These are phyloP conservation scores for Mycosarcoma maydis DNA, from an alignment of 1,284 basidiomycete genomes.

Conservation along the genomic window DNA sequence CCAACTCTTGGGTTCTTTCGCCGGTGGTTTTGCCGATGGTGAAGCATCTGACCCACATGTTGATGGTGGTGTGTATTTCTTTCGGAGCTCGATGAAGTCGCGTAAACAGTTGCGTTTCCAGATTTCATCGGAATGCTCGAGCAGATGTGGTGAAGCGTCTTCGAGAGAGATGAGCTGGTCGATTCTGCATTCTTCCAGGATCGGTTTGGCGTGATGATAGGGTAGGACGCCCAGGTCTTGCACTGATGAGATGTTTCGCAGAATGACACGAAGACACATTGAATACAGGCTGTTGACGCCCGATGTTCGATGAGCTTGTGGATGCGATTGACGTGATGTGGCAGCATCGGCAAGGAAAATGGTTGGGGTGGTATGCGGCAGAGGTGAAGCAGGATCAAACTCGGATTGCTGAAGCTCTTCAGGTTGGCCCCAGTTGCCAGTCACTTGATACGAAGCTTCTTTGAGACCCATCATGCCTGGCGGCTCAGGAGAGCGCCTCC, in stretches of 20 bases:
- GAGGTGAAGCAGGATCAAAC: slow-evolving; percentile 31
- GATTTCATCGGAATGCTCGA: slow-evolving; percentile 46
- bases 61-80: slow-evolving; percentile 16
- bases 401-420: slow-evolving; percentile 22
- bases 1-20: slow-evolving; percentile 46
- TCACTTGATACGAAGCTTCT: slow-evolving; percentile 10
- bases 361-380: slow-evolving; percentile 10
- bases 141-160: slow-evolving; percentile 55
- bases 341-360: slow-evolving; percentile 1
- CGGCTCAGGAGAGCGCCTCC: slow-evolving; percentile 55
- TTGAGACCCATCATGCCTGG: slow-evolving; percentile 52
- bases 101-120: slow-evolving; percentile 60
- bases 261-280: slow-evolving; percentile 51
- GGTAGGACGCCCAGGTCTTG: slow-evolving; percentile 63
- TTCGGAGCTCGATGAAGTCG: slow-evolving; percentile 57
- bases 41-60: too few relatives aligned
- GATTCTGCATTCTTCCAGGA: slow-evolving; percentile 57
- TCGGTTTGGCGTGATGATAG: slow-evolving; percentile 53
- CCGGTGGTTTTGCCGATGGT: too few relatives aligned
- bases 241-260: slow-evolving; percentile 51
- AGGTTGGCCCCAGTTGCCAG: slow-evolving; percentile 40
- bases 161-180: slow-evolving; percentile 59
- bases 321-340: not conserved
- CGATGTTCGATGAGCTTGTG: not conserved
- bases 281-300: slow-evolving; percentile 17